Conservation (phyloP, 1,139 yeast species). For the Blastobotrys malaysiensis region DNA sequence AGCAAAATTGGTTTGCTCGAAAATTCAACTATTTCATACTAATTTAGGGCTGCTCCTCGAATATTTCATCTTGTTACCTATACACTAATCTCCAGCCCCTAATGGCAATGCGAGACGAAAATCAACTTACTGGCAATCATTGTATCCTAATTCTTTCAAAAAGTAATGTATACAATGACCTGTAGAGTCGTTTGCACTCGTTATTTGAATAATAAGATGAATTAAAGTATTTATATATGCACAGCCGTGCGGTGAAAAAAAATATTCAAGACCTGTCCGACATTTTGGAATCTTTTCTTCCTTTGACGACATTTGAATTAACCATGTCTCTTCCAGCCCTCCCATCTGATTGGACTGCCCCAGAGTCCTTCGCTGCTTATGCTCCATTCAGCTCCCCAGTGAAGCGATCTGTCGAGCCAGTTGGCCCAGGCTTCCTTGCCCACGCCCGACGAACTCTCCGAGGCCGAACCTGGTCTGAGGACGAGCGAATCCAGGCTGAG, state of each 20-base stretch:
- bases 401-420: constrained; percentile 92
- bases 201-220: neutral
- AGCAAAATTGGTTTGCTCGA: neutral
- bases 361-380: constrained; percentile 30
- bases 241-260: constrained; percentile 2
- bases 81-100: no score
- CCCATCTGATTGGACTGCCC: constrained; percentile 29
- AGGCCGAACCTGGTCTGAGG: constrained; percentile 99
- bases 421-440: constrained; percentile 91
- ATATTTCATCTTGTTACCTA: no score
- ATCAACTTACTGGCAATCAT: no score
- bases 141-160: no score
- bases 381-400: constrained; percentile 53
- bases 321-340: constrained; percentile 25
- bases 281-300: neutral
- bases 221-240: neutral
- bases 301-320: neutral
- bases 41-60: no score
- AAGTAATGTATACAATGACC: no score
- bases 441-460: constrained; percentile 95
- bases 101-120: no score
- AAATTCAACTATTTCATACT: neutral
- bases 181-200: neutral
- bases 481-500: constrained; percentile 89
- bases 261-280: neutral